Evolutionary conservation across 2,329 filamentous ascomycete species (phyloP).

Genomic region (Colletotrichum sp.): DNA sequence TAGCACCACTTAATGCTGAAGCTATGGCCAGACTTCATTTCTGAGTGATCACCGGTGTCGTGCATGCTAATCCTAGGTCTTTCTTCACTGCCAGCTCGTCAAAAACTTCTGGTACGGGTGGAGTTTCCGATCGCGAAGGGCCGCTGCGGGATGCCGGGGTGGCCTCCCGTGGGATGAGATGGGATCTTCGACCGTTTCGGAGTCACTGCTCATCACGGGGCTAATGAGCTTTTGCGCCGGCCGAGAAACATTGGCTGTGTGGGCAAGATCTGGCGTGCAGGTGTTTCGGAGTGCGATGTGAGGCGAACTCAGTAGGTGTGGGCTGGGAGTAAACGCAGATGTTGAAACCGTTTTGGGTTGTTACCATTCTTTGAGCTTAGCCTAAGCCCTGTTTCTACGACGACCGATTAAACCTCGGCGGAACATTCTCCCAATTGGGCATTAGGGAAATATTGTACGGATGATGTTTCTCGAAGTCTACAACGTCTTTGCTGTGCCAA

Average conservation of each 20-base stretch:
- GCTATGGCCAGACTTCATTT: background rate
- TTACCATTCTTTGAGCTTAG: background rate
- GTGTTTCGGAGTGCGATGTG: background rate
- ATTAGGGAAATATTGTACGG: background rate
- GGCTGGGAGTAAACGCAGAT: background rate
- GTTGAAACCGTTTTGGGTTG: background rate
- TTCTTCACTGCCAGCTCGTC: background rate
- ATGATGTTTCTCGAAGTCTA: background rate
- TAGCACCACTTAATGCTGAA: background rate
- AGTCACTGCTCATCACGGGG: background rate
- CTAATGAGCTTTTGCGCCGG: too few species aligned
- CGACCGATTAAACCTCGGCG: background rate
- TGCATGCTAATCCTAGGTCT: background rate
- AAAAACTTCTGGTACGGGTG: background rate
- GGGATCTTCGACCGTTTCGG: background rate
- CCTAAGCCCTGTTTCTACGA: background rate
- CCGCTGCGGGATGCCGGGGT: background rate
- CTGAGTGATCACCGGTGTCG: background rate
- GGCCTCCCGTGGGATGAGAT: background rate
- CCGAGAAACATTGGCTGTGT: rapidly evolving
- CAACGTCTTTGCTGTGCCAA: background rate
- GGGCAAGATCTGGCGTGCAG: background rate
- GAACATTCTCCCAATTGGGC: background rate
- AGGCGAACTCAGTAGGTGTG: background rate
- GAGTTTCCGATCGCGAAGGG: background rate